Percentiles rank a stretch among this genome's conserved stretches.
Conservation (phyloP, 192 early-diverging fungal species). For the Geosiphon pyriformis region DNA sequence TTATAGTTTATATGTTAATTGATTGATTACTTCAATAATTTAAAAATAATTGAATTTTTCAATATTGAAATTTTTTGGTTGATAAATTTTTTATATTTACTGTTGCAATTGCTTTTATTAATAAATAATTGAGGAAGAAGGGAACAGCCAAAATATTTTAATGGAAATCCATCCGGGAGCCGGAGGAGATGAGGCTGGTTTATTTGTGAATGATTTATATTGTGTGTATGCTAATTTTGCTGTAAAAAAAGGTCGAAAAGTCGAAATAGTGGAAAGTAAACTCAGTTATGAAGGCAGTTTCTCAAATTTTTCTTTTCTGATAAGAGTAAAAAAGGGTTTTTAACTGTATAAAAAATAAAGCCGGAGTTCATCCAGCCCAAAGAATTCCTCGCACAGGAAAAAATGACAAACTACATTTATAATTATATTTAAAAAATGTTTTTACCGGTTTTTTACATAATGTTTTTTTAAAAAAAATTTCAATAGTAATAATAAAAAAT, state of each 20-base stretch:
- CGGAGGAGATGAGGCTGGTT: conserved; percentile 7
- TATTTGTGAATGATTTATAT: conserved; percentile 10
- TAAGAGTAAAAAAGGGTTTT: conserved; percentile 12
- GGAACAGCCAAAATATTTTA: conserved; percentile 7
- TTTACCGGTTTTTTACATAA: too few relatives aligned
- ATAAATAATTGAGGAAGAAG: conserved; percentile 14
- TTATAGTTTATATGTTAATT: too few relatives aligned
- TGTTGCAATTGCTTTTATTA: too few relatives aligned
- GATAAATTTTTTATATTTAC: too few relatives aligned
- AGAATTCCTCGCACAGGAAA: conserved; percentile 4
- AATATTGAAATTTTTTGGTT: too few relatives aligned
- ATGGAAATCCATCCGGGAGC: conserved; percentile 10
- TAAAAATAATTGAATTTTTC: too few relatives aligned
- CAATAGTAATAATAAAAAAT: too few relatives aligned
- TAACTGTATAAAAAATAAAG: conserved; percentile 15
- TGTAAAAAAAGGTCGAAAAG: conserved; percentile 6
- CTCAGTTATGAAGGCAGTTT: conserved; percentile 5
- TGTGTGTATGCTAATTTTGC: conserved; percentile 12
- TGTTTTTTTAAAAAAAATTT: too few relatives aligned
- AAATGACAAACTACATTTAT: background rate
- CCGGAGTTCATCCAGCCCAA: conserved; percentile 13
- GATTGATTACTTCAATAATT: too few relatives aligned
- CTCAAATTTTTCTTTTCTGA: conserved; percentile 11
- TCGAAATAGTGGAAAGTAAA: conserved; percentile 13
- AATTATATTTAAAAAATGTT: too few relatives aligned